A percentile compares a stretch with the other conserved stretches of the same genome.
Evolutionary conservation across 768 basidiomycete species (phyloP).

Genomic region (Leucocoprinus leucothites): DNA sequence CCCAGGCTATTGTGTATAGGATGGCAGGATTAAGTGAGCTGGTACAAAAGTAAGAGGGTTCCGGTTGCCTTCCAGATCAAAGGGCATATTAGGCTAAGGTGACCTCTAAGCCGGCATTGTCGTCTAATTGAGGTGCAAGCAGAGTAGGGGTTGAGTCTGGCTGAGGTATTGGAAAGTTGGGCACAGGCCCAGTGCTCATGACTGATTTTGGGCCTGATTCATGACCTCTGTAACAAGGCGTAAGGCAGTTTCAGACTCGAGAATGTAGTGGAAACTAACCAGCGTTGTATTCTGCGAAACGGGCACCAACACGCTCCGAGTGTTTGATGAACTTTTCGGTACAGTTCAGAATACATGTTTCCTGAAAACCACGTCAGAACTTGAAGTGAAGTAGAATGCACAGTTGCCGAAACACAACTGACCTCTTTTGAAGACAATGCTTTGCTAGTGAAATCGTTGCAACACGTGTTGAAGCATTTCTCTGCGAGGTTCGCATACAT

Average conservation of each 20-base stretch:
- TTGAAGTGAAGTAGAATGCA: not conserved
- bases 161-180: too few relatives aligned
- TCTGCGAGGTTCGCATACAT: constrained; percentile 95
- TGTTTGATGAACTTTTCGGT: constrained; percentile 98
- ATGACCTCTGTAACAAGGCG: constrained; percentile 30
- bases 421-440: constrained; percentile 93
- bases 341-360: constrained; percentile 89
- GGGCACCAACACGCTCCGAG: constrained; percentile 87
- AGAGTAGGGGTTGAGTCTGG: not conserved
- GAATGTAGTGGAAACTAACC: constrained; percentile 49
- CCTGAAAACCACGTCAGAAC: constrained; percentile 42
- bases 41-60: not conserved
- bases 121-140: not conserved
- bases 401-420: not conserved
- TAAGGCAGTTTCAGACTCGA: not conserved
- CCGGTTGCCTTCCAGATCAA: not conserved
- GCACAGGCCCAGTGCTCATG: constrained; percentile 24
- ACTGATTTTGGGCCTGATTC: constrained; percentile 34
- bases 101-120: not conserved
- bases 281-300: constrained; percentile 90
- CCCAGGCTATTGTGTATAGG: too few relatives aligned
- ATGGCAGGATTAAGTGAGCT: not conserved
- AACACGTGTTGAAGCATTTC: constrained; percentile 92
- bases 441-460: constrained; percentile 96
- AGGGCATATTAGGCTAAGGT: not conserved